phyloP scores from a whole-genome alignment of 768 basidiomycete genomes.

The Amanita jacksonii region DNA sequence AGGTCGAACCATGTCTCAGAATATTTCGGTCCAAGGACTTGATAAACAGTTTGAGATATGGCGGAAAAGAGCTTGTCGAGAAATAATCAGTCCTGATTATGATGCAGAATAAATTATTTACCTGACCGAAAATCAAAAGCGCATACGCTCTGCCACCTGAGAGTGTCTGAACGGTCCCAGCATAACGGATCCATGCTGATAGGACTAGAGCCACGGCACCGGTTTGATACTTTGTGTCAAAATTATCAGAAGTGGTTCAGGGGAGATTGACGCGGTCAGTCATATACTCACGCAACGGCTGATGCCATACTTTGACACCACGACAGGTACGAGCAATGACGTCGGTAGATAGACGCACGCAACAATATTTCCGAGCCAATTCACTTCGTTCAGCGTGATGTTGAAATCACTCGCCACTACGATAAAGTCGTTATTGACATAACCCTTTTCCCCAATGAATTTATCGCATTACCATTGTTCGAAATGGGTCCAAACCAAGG shows the following conservation, averaged over 20 bases:
- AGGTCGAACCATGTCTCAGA: slow-evolving; percentile 82
- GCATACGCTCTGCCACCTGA: slow-evolving; percentile 45
- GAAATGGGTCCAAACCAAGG: slow-evolving; percentile 85
- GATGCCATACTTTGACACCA: slow-evolving; percentile 52
- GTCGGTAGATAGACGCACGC: slow-evolving; percentile 53
- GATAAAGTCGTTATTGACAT: background rate
- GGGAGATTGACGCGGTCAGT: background rate
- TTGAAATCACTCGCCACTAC: slow-evolving; percentile 53
- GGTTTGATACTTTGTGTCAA: slow-evolving; percentile 43
- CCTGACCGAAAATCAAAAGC: slow-evolving; percentile 66
- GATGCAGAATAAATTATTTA: slow-evolving; percentile 16
- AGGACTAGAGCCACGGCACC: slow-evolving; percentile 45
- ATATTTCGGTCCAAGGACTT: slow-evolving; percentile 71
- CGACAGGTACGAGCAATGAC: slow-evolving; percentile 44
- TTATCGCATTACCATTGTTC: slow-evolving; percentile 38
- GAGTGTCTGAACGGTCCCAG: slow-evolving; percentile 52
- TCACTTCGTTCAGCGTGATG: slow-evolving; percentile 63
- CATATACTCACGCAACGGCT: slow-evolving; percentile 44
- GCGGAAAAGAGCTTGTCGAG: slow-evolving; percentile 46
- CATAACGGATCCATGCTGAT: slow-evolving; percentile 70
- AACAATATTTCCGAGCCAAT: slow-evolving; percentile 73
- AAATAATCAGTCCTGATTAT: background rate
- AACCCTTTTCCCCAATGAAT: background rate
- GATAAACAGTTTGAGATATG: slow-evolving; percentile 63
- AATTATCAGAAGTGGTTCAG: background rate